Evolutionary conservation across 352 stramenopile genomes (phyloP).

Genomic region (Globisporangium ultimum): DNA sequence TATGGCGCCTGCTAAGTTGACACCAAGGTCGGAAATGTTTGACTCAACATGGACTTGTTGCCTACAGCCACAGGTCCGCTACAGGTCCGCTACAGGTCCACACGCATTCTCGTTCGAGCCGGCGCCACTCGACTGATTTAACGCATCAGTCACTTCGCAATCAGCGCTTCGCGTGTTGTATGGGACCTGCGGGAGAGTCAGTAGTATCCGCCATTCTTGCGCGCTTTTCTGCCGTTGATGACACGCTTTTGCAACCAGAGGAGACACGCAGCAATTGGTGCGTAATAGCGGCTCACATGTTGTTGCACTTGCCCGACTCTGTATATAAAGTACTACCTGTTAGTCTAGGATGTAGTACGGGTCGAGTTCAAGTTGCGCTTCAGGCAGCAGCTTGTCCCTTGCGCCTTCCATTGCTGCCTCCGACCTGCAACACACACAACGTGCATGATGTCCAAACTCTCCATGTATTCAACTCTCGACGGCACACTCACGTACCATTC

Average conservation of each 20-base stretch:
- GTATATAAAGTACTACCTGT: too few species aligned
- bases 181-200: too few species aligned
- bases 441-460: slow-evolving; percentile 6
- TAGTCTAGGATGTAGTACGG: slow-evolving; percentile 27
- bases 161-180: too few species aligned
- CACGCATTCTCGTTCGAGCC: too few species aligned
- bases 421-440: slow-evolving; percentile 13
- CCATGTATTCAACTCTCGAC: slow-evolving; percentile 3
- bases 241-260: not conserved
- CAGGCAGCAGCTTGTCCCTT: slow-evolving; percentile 24
- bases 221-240: too few species aligned
- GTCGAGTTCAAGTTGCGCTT: slow-evolving; percentile 37
- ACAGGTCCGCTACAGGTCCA: too few species aligned
- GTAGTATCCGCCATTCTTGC: too few species aligned
- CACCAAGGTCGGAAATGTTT: not conserved
- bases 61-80: too few species aligned
- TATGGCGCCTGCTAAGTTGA: not conserved
- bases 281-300: not conserved
- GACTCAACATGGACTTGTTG: too few species aligned
- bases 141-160: too few species aligned
- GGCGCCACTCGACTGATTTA: too few species aligned
- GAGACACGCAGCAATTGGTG: not conserved
- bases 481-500: slow-evolving; percentile 27
- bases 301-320: too few species aligned
- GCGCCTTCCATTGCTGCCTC: slow-evolving; percentile 21